Conservation (phyloP, 139 green algal genomes). For the Volvox reticuliferus region DNA sequence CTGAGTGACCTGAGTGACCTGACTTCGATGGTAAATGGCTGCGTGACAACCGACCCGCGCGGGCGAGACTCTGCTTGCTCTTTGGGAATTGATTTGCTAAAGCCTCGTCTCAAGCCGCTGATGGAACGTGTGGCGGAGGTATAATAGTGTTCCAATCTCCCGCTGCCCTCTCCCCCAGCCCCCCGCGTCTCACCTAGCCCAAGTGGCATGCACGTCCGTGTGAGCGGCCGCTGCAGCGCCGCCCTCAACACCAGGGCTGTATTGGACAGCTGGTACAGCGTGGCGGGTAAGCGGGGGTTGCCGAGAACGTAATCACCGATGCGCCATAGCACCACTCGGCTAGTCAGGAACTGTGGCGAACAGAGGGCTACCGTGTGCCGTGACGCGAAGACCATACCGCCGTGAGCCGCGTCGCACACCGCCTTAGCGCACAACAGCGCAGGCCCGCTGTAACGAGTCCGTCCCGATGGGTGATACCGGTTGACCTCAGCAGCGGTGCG, state of each 20-base stretch:
- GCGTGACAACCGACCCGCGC: no score
- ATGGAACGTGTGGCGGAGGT: no score
- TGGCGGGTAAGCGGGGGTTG: slow-evolving; percentile 5
- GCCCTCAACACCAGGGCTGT: slow-evolving; percentile 21
- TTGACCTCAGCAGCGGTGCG: slow-evolving; percentile 8
- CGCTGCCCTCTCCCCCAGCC: no score
- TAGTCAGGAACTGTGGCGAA: not conserved
- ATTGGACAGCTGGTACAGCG: slow-evolving; percentile 31
- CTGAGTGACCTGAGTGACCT: no score
- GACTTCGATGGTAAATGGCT: no score
- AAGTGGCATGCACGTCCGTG: slow-evolving; percentile 10
- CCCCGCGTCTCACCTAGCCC: not conserved
- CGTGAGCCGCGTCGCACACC: slow-evolving; percentile 45
- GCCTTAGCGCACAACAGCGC: slow-evolving; percentile 44
- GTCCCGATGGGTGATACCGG: slow-evolving; percentile 24
- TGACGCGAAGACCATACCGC: slow-evolving; percentile 50
- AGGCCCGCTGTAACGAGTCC: slow-evolving; percentile 50
- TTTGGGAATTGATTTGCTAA: no score
- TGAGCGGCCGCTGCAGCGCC: slow-evolving; percentile 34
- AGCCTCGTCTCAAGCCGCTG: no score
- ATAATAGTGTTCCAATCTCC: no score
- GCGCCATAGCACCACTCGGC: slow-evolving; percentile 28
- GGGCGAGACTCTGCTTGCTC: no score
- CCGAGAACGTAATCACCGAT: slow-evolving; percentile 35
- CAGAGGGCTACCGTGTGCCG: not conserved